A percentile compares a stretch with the other conserved stretches of the same genome.
These are phyloP conservation scores for Coemansia sp. DNA, from an alignment of 192 early-diverging fungal species.

Conservation along the genomic window DNA sequence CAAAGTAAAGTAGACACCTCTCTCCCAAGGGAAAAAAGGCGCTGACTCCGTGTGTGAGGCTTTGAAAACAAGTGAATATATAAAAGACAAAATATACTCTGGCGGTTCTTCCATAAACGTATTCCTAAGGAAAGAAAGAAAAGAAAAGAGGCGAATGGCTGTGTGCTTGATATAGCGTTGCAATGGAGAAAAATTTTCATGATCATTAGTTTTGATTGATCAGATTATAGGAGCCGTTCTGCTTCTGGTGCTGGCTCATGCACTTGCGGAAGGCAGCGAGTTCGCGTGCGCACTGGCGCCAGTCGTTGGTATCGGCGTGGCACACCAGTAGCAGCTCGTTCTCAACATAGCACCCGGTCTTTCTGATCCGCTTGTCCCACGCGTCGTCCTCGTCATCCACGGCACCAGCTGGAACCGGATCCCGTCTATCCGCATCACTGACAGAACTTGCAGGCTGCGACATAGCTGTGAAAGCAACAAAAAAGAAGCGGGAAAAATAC, in stretches of 20 bases:
- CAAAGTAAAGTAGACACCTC: slow-evolving; percentile 10
- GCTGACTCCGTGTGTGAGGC: slow-evolving; percentile 47
- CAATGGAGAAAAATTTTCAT: slow-evolving; percentile 1
- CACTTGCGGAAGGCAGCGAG: slow-evolving; percentile 79
- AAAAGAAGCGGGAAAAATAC: too few species aligned
- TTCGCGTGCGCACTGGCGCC: slow-evolving; percentile 75
- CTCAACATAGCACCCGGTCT: slow-evolving; percentile 76
- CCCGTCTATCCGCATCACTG: not conserved
- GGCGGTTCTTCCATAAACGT: slow-evolving; percentile 55
- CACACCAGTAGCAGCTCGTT: slow-evolving; percentile 82
- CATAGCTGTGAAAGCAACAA: too few species aligned
- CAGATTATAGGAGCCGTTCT: not conserved
- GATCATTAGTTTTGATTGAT: not conserved
- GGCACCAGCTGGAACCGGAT: not conserved
- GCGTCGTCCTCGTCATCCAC: slow-evolving; percentile 72
- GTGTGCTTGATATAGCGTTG: not conserved
- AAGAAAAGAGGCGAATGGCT: not conserved
- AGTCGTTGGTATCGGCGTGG: slow-evolving; percentile 81
- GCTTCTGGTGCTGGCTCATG: slow-evolving; percentile 51
- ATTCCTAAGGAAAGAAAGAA: slow-evolving; percentile 39
- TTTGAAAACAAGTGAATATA: slow-evolving; percentile 39
- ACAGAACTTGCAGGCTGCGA: too few species aligned
- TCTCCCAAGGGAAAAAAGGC: not conserved
- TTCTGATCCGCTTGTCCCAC: slow-evolving; percentile 72
- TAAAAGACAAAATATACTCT: slow-evolving; percentile 19